These are phyloP conservation scores for Brettanomyces sp. DNA, from an alignment of 805 yeast species.

Conservation along the genomic window DNA sequence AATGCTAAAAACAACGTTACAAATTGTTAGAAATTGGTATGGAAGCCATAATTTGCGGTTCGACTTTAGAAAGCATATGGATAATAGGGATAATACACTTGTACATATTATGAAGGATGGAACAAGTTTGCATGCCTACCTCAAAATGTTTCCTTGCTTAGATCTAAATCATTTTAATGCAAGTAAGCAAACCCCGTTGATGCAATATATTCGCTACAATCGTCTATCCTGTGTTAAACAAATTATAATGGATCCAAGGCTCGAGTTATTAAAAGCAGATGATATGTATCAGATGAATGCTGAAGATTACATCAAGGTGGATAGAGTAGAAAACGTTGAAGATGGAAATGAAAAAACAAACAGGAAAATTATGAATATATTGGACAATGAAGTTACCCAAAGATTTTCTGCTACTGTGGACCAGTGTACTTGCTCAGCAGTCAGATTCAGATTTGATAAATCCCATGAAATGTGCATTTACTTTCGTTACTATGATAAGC, in stretches of 20 bases:
- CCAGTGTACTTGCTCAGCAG: slow-evolving; percentile 17
- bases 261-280: slow-evolving; percentile 33
- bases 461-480: slow-evolving; percentile 20
- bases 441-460: slow-evolving; percentile 24
- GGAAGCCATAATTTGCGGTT: slow-evolving; percentile 20
- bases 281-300: slow-evolving; percentile 26
- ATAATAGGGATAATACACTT: slow-evolving; percentile 63
- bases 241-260: slow-evolving; percentile 39
- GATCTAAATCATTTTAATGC: slow-evolving; percentile 55
- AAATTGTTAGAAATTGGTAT: slow-evolving; percentile 36
- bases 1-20: slow-evolving; percentile 38
- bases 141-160: slow-evolving; percentile 28
- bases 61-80: slow-evolving; percentile 56
- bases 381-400: slow-evolving; percentile 22
- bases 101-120: slow-evolving; percentile 54
- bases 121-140: slow-evolving; percentile 33
- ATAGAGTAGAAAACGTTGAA: slow-evolving; percentile 9
- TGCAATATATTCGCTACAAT: slow-evolving; percentile 61
- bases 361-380: slow-evolving; percentile 22
- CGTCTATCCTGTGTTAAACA: slow-evolving; percentile 48
- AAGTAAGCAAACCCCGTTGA: slow-evolving; percentile 58
- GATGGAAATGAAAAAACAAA: slow-evolving; percentile 5
- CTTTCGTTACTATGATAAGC: slow-evolving; percentile 8
- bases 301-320: slow-evolving; percentile 37
- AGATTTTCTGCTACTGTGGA: slow-evolving; percentile 14